Conservation (phyloP, 2,329 filamentous ascomycete species). For the Epichloe aotearoae region DNA sequence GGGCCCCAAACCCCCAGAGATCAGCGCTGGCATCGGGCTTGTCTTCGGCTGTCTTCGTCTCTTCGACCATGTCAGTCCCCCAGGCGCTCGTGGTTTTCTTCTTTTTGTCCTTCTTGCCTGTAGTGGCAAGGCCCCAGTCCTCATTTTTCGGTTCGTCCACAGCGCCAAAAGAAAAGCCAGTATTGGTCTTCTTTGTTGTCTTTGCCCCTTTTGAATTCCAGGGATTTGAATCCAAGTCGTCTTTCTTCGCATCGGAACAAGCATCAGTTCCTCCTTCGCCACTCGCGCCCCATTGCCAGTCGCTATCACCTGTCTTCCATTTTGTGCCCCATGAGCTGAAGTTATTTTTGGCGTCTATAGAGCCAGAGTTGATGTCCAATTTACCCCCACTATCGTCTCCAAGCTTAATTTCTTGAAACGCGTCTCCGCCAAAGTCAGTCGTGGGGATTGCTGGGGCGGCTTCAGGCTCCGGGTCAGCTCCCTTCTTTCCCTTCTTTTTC, state of each 20-base stretch:
- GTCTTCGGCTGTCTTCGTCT: constrained; percentile 17
- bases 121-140: constrained; percentile 17
- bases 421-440: constrained; percentile 31
- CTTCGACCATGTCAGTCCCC: constrained; percentile 22
- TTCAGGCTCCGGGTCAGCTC: constrained; percentile 14
- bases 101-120: constrained; percentile 29
- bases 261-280: constrained; percentile 12
- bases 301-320: constrained; percentile 41
- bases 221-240: constrained; percentile 31
- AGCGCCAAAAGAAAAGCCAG: constrained; percentile 33
- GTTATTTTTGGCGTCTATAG: constrained; percentile 28
- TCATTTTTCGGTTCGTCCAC: constrained; percentile 26
- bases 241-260: constrained; percentile 25
- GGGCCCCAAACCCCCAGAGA: constrained; percentile 22
- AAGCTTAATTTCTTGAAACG: constrained; percentile 56
- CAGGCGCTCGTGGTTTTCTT: constrained; percentile 25
- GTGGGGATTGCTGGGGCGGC: constrained; percentile 15
- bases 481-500: constrained; percentile 25
- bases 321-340: constrained; percentile 48
- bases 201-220: constrained; percentile 36
- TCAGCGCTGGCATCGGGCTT: constrained; percentile 14
- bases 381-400: constrained; percentile 44
- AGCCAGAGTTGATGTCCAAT: constrained; percentile 40
- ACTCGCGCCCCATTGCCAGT: constrained; percentile 28
- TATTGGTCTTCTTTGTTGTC: constrained; percentile 38